Evolutionary conservation across 2,329 filamentous ascomycete genomes (phyloP).

Genomic region (Tympanopsis confertula): DNA sequence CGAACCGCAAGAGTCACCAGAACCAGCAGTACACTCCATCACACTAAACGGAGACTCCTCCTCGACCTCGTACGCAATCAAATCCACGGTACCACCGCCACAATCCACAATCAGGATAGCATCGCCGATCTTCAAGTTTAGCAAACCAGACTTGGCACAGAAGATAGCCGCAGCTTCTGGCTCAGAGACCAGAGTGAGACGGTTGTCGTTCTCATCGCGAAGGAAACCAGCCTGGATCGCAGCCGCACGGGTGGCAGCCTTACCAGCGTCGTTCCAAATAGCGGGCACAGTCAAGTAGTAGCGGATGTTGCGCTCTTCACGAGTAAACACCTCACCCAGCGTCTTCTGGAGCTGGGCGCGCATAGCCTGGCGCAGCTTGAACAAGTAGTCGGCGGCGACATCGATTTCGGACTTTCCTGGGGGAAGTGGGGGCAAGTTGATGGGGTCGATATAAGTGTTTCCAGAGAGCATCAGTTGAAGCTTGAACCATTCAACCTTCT

Average conservation of each 20-base stretch:
- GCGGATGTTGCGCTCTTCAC: constrained; percentile 93
- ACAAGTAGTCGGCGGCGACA: constrained; percentile 97
- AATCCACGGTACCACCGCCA: constrained; percentile 93
- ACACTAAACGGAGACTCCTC: constrained; percentile 96
- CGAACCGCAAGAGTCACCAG: constrained; percentile 95
- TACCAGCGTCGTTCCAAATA: constrained; percentile 98
- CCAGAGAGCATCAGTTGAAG: constrained; percentile 96
- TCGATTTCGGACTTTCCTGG: constrained; percentile 98
- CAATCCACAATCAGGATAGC: constrained; percentile 98
- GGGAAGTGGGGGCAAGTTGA: constrained; percentile 92
- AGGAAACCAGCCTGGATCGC: constrained; percentile 96
- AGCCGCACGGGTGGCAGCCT: constrained; percentile 87
- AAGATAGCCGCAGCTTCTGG: constrained; percentile 95
- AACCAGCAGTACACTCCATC: constrained; percentile 91
- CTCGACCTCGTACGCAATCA: constrained; percentile 97
- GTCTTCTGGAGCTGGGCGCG: constrained; percentile 91
- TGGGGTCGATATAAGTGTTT: constrained; percentile 98
- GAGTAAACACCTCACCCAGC: constrained; percentile 90
- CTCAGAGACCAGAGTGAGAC: constrained; percentile 86
- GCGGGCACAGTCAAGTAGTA: constrained; percentile 98
- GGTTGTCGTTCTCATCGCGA: constrained; percentile 93
- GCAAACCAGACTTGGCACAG: constrained; percentile 88
- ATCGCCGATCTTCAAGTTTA: constrained; percentile 96
- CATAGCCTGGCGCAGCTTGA: constrained; percentile 96
- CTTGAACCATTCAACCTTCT: constrained; percentile 99